Evolutionary conservation across 768 basidiomycete genomes (phyloP).

Genomic region (Coprinopsis cinerea): DNA sequence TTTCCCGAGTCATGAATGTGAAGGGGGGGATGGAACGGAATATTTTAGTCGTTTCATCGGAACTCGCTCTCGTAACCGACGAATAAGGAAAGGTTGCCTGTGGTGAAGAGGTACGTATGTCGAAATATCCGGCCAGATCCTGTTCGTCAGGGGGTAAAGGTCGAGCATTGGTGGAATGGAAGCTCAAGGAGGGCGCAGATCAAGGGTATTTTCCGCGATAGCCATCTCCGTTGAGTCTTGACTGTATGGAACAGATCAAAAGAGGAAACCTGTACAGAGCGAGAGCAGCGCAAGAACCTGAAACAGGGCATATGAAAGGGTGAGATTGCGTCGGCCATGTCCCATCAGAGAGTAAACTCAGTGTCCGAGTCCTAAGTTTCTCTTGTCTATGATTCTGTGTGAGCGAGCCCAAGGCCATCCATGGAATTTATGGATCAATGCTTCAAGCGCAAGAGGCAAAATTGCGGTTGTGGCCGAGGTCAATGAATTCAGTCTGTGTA

Average conservation of each 20-base stretch:
- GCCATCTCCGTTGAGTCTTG: background rate
- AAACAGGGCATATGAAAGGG: too few species aligned
- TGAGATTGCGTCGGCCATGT: too few species aligned
- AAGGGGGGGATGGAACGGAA: background rate
- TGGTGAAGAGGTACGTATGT: background rate
- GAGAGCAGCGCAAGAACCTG: background rate
- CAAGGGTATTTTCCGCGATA: background rate
- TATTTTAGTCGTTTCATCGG: conserved; percentile 2
- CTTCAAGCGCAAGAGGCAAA: too few species aligned
- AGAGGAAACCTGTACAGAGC: conserved; percentile 21
- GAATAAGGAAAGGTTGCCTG: background rate
- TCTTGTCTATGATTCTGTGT: too few species aligned
- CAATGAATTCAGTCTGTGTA: too few species aligned
- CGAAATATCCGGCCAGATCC: background rate
- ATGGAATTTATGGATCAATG: too few species aligned
- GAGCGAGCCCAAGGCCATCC: too few species aligned
- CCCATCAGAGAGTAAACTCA: too few species aligned
- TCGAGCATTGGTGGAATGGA: background rate
- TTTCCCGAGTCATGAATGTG: background rate
- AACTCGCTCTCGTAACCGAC: background rate
- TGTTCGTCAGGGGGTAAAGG: background rate
- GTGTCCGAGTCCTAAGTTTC: too few species aligned
- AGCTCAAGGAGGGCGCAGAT: background rate
- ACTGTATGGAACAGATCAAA: conserved; percentile 6
- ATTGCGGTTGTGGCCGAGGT: too few species aligned